Evolutionary conservation across 441 rosid species (phyloP).

Genomic region (Arabidopsis hybrid): DNA sequence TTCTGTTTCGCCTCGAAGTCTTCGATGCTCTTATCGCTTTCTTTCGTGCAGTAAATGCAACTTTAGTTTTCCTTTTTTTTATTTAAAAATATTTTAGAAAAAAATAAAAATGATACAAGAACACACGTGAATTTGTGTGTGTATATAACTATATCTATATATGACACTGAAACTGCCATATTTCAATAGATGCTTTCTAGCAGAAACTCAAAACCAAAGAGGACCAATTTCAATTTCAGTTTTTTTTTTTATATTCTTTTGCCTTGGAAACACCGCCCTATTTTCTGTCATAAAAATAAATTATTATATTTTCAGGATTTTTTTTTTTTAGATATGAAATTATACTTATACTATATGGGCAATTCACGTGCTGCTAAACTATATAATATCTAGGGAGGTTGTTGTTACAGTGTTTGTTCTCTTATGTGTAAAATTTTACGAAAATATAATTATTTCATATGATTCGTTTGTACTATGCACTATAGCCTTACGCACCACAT

Average conservation of each 20-base stretch:
- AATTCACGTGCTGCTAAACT: conserved; percentile 80
- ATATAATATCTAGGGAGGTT: conserved; percentile 47
- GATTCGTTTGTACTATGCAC: conserved; percentile 34
- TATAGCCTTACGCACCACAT: conserved; percentile 24
- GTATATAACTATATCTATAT: conserved; percentile 37
- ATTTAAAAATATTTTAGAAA: background rate
- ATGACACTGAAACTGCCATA: conserved; percentile 60
- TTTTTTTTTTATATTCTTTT: conserved; percentile 18
- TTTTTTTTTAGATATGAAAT: conserved; percentile 11
- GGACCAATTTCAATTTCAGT: conserved; percentile 28
- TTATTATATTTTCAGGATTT: background rate
- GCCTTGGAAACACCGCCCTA: conserved; percentile 75
- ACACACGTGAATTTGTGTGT: conserved; percentile 63
- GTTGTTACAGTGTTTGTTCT: conserved; percentile 71
- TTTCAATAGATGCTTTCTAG: conserved; percentile 49
- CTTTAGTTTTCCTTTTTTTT: conserved; percentile 16
- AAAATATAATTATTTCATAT: conserved; percentile 1
- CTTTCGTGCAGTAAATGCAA: conserved; percentile 41
- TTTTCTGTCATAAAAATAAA: conserved; percentile 35
- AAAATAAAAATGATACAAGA: conserved; percentile 19
- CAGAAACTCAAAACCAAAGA: conserved; percentile 40
- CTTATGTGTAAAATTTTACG: conserved; percentile 52
- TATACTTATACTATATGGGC: conserved; percentile 43
- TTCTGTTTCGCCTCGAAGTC: conserved; percentile 52
- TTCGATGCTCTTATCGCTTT: conserved; percentile 48